Evolutionary conservation across 148 eudicot species (phyloP), one percentile per base, ranked within the genome.

Genomic region (Pharnaceum exiguum): DNA sequence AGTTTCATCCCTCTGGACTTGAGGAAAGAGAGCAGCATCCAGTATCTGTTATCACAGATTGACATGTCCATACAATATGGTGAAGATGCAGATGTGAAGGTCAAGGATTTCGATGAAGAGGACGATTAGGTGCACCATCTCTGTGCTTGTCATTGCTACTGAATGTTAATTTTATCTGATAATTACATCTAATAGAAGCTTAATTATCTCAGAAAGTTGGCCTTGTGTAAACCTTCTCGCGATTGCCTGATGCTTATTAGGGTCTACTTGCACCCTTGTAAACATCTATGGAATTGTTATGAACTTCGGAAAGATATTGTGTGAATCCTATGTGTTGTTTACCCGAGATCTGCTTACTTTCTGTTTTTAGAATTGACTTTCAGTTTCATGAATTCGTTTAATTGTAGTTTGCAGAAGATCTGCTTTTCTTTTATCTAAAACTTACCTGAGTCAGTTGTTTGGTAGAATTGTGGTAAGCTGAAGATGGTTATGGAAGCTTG

Each of bases 11-110:
- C 99, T 56, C 83, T 93, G 58, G 91, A 93, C 67, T 69, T 86
- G 78, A 84, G 85, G 74, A 93, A 93, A 63, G 75, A 81, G 59
- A 79, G 79, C 62, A 90, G 95, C 68, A 86, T 90, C 31, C 79
- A 68, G 48, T 83, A 86, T 52, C 75, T 83, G 19, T 49, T 90
- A 56, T 86, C 95, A 1, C 88, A 83, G 67, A 83, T 90, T 19
- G 97, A 86, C 68, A 55, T 17, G 45, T 61, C 73, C 64, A 83
- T 90, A 65, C 95, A 90, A 74, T 90, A 73, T 51, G 97, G 95
- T 16, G 97, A 90, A 74, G 90, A 90, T 59, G 94, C 87, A 10
- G 95, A 90, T 74, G 95, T 90, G 54, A 90, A 90, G 78, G 64
- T 86, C 26, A 90, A 76, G 73, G 97, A 86, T 82, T 90, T 86